These are phyloP conservation scores for Blastocystis sp. DNA, from an alignment of 352 stramenopile species.

Conservation along the genomic window DNA sequence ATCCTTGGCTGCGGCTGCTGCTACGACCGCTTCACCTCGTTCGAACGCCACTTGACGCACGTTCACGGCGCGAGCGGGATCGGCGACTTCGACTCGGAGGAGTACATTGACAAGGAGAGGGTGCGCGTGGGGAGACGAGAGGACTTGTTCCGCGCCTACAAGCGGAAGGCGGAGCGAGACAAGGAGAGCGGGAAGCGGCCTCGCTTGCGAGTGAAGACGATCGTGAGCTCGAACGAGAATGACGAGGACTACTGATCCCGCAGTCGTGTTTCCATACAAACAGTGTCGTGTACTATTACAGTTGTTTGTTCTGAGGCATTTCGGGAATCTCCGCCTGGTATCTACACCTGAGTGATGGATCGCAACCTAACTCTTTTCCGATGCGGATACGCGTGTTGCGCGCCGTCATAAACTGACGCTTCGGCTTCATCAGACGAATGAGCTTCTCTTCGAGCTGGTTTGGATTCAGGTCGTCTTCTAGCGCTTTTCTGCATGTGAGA, in stretches of 20 bases:
- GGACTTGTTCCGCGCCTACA: neutral
- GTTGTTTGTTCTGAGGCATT: slow-evolving; percentile 41
- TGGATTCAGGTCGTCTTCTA: neutral
- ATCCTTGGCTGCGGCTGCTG: neutral
- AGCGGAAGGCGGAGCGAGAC: neutral
- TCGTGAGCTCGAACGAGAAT: neutral
- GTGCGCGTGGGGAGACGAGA: neutral
- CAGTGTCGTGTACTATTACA: neutral
- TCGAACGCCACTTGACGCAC: slow-evolving; percentile 1
- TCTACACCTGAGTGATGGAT: neutral
- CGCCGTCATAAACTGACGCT: slow-evolving; percentile 39
- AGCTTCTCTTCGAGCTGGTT: slow-evolving; percentile 13
- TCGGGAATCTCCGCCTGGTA: slow-evolving; percentile 66
- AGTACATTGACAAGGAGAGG: slow-evolving; percentile 1
- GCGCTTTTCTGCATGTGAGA: slow-evolving; percentile 4
- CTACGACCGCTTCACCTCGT: slow-evolving; percentile 7
- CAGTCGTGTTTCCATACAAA: neutral
- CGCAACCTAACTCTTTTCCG: slow-evolving; percentile 11
- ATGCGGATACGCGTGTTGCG: slow-evolving; percentile 46
- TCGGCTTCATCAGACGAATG: neutral
- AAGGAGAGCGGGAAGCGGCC: neutral
- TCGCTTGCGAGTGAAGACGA: neutral
- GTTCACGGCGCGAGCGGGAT: neutral
- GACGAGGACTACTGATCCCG: neutral
- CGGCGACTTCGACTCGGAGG: neutral